Base-by-base conservation (phyloP, 257 asterid genomes). In the Jaltomata sinuosa region DNA sequence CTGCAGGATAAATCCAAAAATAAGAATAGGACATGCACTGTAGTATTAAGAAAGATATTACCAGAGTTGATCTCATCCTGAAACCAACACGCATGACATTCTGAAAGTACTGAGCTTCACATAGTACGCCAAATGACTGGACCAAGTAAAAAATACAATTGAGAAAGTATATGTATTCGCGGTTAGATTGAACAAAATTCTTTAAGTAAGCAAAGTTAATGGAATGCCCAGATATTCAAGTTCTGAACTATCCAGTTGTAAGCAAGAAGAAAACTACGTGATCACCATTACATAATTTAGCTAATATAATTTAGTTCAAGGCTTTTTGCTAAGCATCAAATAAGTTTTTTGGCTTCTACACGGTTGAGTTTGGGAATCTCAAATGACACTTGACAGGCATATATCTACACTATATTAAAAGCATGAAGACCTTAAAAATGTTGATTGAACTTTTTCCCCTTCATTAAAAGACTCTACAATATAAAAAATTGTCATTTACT, bases 1-100 rank as follows among this genome's bases (percentile, higher is more conserved):
- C 81, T 25, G 22, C 59, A 74, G 10, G 59, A 74, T 27, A 74
- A 42, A 74, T 45, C 59, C 22, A 74, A 45, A 74, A 74, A 74
- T 74, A 74, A 74, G 15, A 25, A 22, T 45, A 42, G 59, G 59
- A 74, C 59, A 45, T 15, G 81, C 59, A 42, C 81, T 45, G 25
- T 45, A 74, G 38, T 45, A 45, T 45, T 7, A 4, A 74, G 81
- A 74, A 74, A 47, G 25, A 74, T 5, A 84, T 89, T 92, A 94
- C 98, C 98, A 94, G 90, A 79, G 98, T 94, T 81, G 97, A 84
- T 88, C 98, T 88, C 84, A 94, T 93, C 91, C 98, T 87, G 91
- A 91, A 92, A 80, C 98, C 98, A 81, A 94, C 97, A 85, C 98
- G 98, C 98, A 92, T 94, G 87, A 94, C 98, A 86, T 92, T 94